Percentiles rank a stretch among this genome's conserved stretches.
phyloP scores from a whole-genome alignment of 257 asterid genomes.

The Solanum lycopersicoides region DNA sequence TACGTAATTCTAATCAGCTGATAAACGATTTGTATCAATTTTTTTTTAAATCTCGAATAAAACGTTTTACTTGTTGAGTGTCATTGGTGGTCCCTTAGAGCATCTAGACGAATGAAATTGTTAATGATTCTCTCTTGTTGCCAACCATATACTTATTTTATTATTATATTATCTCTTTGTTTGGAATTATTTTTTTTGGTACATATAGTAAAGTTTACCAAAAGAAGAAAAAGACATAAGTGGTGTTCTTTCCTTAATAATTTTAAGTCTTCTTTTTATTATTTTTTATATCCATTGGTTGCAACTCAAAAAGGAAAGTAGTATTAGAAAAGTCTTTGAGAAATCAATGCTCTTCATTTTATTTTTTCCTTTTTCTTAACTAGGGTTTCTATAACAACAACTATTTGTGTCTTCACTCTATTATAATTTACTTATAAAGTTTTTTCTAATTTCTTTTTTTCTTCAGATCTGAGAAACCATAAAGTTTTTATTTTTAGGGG shows the following conservation, averaged over 20 bases:
- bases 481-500: background rate
- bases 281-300: background rate
- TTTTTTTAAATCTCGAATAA: background rate
- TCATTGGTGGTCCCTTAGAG: background rate
- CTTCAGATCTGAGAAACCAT: background rate
- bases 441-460: background rate
- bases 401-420: background rate
- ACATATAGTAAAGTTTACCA: background rate
- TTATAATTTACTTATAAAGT: background rate
- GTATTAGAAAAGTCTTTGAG: background rate
- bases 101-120: background rate
- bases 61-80: background rate
- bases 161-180: background rate
- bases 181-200: background rate
- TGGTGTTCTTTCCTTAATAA: background rate
- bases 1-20: too few relatives aligned
- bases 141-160: background rate
- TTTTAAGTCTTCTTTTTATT: background rate
- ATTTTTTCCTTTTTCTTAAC: background rate
- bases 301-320: background rate
- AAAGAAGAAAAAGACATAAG: background rate
- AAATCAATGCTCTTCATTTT: background rate
- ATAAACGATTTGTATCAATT: fast-evolving
- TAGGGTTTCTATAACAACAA: background rate
- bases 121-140: background rate